Evolutionary conservation across 495 filamentous ascomycete species (phyloP).

Genomic region (Astrothelium macrocarpum): DNA sequence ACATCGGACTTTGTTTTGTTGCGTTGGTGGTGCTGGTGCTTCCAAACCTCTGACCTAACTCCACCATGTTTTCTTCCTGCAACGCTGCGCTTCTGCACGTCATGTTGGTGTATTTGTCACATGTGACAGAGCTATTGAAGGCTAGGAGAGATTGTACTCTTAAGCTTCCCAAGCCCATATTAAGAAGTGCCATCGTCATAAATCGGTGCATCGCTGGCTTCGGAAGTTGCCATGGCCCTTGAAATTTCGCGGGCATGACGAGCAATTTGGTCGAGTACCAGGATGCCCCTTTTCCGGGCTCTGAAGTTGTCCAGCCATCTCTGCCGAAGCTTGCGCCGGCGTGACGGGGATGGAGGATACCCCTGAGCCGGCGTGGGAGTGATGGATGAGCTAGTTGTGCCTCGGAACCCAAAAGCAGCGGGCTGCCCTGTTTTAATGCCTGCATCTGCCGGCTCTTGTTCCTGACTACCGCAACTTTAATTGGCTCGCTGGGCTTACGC

Average conservation of each 20-base stretch:
- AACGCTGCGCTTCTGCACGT: background rate
- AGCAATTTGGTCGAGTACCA: background rate
- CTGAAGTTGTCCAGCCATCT: background rate
- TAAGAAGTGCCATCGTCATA: too few species aligned
- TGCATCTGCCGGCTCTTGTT: constrained; percentile 6
- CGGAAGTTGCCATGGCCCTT: background rate
- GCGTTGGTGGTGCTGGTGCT: constrained; percentile 2
- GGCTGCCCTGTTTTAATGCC: background rate
- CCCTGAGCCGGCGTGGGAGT: background rate
- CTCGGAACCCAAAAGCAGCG: background rate
- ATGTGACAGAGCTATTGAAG: background rate
- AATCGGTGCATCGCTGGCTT: background rate
- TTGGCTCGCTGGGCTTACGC: background rate
- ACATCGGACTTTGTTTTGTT: background rate
- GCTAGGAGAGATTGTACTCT: too few species aligned
- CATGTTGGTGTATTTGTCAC: background rate
- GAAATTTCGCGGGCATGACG: background rate
- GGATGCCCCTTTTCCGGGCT: background rate
- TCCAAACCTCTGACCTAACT: background rate
- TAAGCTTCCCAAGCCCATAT: too few species aligned
- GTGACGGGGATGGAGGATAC: background rate
- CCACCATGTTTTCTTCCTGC: background rate
- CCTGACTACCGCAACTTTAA: constrained; percentile 4
- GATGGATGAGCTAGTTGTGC: constrained; percentile 1
- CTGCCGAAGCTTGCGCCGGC: background rate